Percentiles rank a stretch among this genome's conserved stretches.
Evolutionary conservation across 2,329 filamentous ascomycete genomes (phyloP).

Genomic region (Calonectria pseudoreteaudii): DNA sequence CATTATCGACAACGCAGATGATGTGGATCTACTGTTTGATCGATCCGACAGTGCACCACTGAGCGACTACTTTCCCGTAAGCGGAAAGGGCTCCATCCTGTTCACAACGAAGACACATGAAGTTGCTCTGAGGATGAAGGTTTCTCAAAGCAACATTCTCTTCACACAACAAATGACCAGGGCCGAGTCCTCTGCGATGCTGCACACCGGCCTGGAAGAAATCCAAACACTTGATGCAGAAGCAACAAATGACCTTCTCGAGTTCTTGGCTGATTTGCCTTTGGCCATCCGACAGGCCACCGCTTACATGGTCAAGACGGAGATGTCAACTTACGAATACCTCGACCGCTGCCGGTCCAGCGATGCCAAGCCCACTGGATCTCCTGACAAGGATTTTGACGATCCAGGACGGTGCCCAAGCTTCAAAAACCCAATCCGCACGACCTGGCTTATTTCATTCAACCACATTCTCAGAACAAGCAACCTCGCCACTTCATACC

Average conservation of each 20-base stretch:
- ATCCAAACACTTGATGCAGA: slow-evolving; percentile 33
- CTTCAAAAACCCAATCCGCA: slow-evolving; percentile 43
- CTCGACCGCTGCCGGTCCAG: slow-evolving; percentile 38
- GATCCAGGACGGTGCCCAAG: slow-evolving; percentile 41
- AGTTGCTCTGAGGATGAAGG: slow-evolving; percentile 19
- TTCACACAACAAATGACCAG: slow-evolving; percentile 27
- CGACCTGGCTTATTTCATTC: slow-evolving; percentile 52
- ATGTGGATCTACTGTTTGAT: slow-evolving; percentile 46
- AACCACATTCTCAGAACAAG: slow-evolving; percentile 40
- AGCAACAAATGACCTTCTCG: slow-evolving; percentile 41
- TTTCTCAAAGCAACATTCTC: slow-evolving; percentile 31
- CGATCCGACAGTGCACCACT: slow-evolving; percentile 19
- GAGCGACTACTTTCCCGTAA: slow-evolving; percentile 44
- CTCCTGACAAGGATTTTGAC: slow-evolving; percentile 47
- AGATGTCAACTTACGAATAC: slow-evolving; percentile 40
- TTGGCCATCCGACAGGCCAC: slow-evolving; percentile 52
- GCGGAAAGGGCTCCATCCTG: slow-evolving; percentile 30
- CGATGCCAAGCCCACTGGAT: slow-evolving; percentile 31
- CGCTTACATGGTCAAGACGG: slow-evolving; percentile 48
- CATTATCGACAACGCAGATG: slow-evolving; percentile 59
- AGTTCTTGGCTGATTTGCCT: slow-evolving; percentile 45
- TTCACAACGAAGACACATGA: slow-evolving; percentile 36
- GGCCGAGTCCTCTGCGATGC: slow-evolving; percentile 35
- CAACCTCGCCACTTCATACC: slow-evolving; percentile 42
- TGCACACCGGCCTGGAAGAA: slow-evolving; percentile 31